Conservation (phyloP, 139 green algal genomes). For the Coelastrella sp. region DNA sequence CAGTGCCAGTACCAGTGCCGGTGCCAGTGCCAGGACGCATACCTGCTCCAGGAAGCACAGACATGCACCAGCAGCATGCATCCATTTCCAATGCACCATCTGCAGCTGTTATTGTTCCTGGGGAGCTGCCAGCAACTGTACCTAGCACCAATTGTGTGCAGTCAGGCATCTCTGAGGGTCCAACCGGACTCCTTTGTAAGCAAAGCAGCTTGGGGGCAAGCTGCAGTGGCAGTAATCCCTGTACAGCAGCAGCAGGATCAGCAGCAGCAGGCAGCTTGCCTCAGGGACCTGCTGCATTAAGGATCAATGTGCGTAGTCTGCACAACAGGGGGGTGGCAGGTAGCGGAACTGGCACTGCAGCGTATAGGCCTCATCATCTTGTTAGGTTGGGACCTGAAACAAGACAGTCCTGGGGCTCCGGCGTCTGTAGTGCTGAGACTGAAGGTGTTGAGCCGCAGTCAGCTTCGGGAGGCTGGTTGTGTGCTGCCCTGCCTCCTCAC, state of each 20-base stretch:
- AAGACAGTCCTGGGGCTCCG: constrained; percentile 23
- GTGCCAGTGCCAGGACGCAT: constrained; percentile 26
- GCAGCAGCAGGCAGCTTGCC: neutral
- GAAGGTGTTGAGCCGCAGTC: constrained; percentile 8
- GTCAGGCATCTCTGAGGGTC: no score
- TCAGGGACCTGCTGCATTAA: neutral
- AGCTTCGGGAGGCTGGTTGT: neutral
- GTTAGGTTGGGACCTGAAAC: neutral
- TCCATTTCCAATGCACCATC: neutral
- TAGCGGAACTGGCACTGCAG: neutral
- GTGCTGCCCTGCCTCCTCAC: neutral
- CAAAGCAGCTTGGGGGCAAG: constrained; percentile 8
- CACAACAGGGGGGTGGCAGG: neutral
- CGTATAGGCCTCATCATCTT: neutral
- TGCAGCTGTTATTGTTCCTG: neutral
- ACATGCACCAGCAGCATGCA: neutral
- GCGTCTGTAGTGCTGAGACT: neutral
- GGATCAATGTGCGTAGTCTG: neutral
- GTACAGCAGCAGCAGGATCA: neutral
- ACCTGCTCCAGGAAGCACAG: neutral
- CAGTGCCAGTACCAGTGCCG: neutral
- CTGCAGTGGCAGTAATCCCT: neutral
- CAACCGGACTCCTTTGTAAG: neutral
- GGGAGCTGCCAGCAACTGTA: neutral
- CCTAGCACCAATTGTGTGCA: neutral